Conservation (phyloP, 1,284 basidiomycete species). For the Tilletiopsis washingtonensis region DNA sequence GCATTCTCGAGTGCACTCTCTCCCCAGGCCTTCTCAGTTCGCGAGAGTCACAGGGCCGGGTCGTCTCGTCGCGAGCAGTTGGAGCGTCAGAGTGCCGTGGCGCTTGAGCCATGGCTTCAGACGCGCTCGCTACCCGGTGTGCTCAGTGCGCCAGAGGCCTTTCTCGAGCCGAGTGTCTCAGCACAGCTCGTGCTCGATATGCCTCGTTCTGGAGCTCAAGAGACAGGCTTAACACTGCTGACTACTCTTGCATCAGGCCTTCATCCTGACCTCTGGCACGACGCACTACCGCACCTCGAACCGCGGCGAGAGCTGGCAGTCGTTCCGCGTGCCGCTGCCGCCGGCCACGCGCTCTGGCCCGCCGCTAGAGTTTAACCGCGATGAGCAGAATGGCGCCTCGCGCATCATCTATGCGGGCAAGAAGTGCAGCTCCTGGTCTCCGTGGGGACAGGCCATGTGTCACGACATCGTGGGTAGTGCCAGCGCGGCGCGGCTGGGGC, state of each 20-base stretch:
- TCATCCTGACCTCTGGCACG: slow-evolving; percentile 31
- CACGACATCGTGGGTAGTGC: slow-evolving; percentile 22
- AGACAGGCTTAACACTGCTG: too few species aligned
- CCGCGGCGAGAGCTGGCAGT: slow-evolving; percentile 40
- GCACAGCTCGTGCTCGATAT: too few species aligned
- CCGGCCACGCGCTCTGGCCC: slow-evolving; percentile 25
- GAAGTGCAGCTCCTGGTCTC: slow-evolving; percentile 34
- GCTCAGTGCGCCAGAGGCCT: not conserved
- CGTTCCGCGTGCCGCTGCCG: slow-evolving; percentile 32
- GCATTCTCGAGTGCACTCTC: not conserved
- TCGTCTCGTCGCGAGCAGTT: too few species aligned
- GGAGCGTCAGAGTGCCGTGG: too few species aligned
- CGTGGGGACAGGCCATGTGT: slow-evolving; percentile 33
- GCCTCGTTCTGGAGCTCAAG: too few species aligned
- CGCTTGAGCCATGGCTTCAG: too few species aligned
- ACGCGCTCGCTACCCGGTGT: not conserved
- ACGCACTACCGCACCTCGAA: slow-evolving; percentile 40
- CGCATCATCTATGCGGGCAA: slow-evolving; percentile 41
- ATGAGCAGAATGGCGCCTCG: slow-evolving; percentile 26
- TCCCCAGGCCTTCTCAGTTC: not conserved
- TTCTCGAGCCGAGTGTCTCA: too few species aligned
- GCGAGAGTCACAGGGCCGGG: too few species aligned
- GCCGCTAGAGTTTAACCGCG: slow-evolving; percentile 42
- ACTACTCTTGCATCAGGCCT: slow-evolving; percentile 30
- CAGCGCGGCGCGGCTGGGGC: too few species aligned